These are phyloP conservation scores for Fusarium nematophilum DNA, from an alignment of 2,329 filamentous ascomycete genomes.

Conservation along the genomic window DNA sequence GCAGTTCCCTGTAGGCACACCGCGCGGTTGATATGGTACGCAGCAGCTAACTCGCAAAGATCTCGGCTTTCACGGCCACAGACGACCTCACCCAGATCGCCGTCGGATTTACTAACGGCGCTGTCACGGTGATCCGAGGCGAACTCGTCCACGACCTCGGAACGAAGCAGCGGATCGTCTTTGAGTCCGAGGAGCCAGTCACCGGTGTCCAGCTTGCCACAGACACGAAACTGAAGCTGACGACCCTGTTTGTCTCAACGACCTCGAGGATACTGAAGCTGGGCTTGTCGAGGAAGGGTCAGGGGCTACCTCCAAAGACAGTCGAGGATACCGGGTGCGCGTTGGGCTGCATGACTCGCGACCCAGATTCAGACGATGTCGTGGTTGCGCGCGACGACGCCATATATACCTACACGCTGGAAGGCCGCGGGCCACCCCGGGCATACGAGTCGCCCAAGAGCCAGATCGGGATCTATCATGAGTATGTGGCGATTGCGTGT, in stretches of 20 bases:
- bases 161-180: conserved; percentile 91
- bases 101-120: conserved; percentile 94
- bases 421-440: conserved; percentile 87
- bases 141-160: conserved; percentile 96
- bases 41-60: conserved; percentile 55
- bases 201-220: conserved; percentile 85
- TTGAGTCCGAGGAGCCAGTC: conserved; percentile 96
- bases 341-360: conserved; percentile 94
- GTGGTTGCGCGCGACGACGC: conserved; percentile 95
- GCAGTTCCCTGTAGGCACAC: conserved; percentile 80
- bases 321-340: conserved; percentile 91
- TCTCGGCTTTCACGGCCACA: conserved; percentile 88
- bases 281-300: conserved; percentile 86
- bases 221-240: conserved; percentile 63
- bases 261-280: conserved; percentile 89
- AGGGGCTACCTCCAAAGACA: conserved; percentile 87
- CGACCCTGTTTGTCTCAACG: conserved; percentile 91
- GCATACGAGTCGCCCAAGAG: conserved; percentile 94
- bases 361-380: conserved; percentile 82
- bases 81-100: conserved; percentile 93
- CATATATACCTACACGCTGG: conserved; percentile 89
- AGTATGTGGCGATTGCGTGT: conserved; percentile 89
- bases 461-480: conserved; percentile 79
- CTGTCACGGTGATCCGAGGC: conserved; percentile 91
- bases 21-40: accelerated